phyloP scores from a whole-genome alignment of 208 protist genomes.

The Porcisia hertigi region DNA sequence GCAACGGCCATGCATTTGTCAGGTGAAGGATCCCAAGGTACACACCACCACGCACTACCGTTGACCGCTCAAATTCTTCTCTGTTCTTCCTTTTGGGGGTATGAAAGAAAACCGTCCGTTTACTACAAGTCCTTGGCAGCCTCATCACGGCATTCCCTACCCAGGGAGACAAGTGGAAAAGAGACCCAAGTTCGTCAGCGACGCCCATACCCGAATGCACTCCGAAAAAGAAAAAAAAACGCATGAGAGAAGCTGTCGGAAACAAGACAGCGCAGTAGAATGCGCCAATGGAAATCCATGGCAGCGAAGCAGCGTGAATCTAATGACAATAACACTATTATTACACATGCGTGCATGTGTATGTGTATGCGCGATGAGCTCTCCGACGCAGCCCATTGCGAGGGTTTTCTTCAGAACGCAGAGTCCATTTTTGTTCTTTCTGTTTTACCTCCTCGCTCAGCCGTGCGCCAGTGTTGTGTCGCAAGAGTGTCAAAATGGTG shows the following conservation, averaged over 20 bases:
- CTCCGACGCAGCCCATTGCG: too few species aligned
- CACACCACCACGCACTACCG: not conserved
- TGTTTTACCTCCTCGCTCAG: too few species aligned
- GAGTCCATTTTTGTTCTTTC: not conserved
- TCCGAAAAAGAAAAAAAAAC: not conserved
- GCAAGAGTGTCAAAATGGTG: not conserved
- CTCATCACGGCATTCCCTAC: not conserved
- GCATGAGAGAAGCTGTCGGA: not conserved
- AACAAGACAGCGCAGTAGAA: not conserved
- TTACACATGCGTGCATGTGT: too few species aligned
- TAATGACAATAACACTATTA: too few species aligned
- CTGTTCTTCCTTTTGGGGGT: not conserved
- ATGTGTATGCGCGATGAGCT: too few species aligned
- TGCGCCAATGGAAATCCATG: not conserved
- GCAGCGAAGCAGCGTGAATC: not conserved
- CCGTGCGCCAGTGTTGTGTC: not conserved
- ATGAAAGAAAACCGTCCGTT: not conserved
- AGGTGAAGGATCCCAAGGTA: too few species aligned
- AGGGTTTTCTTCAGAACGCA: too few species aligned
- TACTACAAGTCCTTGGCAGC: not conserved
- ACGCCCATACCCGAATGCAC: not conserved
- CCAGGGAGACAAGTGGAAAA: not conserved
- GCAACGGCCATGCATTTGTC: not conserved
- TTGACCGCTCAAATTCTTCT: not conserved
- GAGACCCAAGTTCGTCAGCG: too few species aligned